Conservation (phyloP, 768 basidiomycete species). For the Rhodocollybia butyracea region DNA sequence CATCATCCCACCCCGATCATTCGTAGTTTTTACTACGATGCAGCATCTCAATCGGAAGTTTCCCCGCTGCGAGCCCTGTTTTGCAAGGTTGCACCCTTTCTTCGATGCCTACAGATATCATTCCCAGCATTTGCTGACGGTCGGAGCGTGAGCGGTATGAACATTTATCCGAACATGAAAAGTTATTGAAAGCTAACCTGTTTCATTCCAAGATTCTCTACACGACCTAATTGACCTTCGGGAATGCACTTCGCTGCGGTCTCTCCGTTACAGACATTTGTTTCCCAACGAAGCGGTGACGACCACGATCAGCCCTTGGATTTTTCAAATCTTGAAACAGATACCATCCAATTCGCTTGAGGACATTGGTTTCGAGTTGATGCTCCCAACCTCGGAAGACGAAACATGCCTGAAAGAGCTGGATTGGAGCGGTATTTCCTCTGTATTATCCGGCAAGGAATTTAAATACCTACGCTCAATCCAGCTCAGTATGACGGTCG, state of each 20-base stretch:
- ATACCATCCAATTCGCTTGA: neutral
- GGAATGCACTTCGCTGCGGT: constrained; percentile 5
- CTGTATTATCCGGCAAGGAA: neutral
- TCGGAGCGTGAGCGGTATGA: neutral
- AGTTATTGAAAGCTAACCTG: neutral
- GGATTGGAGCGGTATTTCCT: constrained; percentile 2
- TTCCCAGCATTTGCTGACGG: neutral
- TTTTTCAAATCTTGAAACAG: neutral
- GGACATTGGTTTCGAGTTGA: constrained; percentile 4
- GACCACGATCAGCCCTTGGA: constrained; percentile 2
- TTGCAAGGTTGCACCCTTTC: neutral
- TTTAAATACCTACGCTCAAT: constrained; percentile 1
- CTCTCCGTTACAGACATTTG: constrained; percentile 6
- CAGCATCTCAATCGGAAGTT: constrained; percentile 2
- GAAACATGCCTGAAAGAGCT: constrained; percentile 6
- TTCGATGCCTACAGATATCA: constrained; percentile 2
- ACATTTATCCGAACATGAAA: neutral
- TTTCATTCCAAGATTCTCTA: neutral
- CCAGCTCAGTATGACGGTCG: neutral
- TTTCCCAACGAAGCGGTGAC: neutral
- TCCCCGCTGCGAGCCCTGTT: neutral
- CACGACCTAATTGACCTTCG: constrained; percentile 1
- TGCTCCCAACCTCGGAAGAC: neutral
- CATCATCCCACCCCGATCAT: constrained; percentile 1
- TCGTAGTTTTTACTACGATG: constrained; percentile 4